These are phyloP conservation scores for Yarrowia porcina DNA, from an alignment of 805 yeast genomes.

Conservation along the genomic window DNA sequence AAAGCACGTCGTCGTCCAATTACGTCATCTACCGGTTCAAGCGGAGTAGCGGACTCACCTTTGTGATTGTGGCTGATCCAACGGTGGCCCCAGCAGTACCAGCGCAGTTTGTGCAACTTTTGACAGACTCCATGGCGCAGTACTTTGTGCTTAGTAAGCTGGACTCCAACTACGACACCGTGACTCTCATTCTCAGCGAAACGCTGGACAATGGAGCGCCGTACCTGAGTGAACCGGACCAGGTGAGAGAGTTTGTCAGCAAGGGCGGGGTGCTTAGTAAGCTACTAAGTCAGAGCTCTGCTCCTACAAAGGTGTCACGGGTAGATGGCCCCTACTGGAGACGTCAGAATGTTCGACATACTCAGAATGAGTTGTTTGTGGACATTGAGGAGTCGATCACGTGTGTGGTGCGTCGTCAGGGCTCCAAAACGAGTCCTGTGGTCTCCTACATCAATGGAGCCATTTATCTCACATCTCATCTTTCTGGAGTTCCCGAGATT, in stretches of 20 bases:
- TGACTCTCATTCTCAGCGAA: constrained; percentile 68
- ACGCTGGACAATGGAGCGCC: constrained; percentile 79
- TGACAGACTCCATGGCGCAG: constrained; percentile 57
- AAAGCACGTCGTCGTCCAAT: neutral
- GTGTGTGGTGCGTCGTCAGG: neutral
- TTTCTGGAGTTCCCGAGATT: constrained; percentile 77
- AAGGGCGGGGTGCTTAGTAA: constrained; percentile 54
- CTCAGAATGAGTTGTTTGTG: constrained; percentile 80
- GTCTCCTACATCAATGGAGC: constrained; percentile 53
- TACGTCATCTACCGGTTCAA: constrained; percentile 11
- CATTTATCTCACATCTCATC: constrained; percentile 58
- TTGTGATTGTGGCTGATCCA: constrained; percentile 37
- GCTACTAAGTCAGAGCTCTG: constrained; percentile 44
- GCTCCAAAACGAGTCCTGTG: constrained; percentile 29
- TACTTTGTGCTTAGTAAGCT: constrained; percentile 58
- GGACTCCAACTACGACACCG: constrained; percentile 65
- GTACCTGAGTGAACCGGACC: constrained; percentile 65
- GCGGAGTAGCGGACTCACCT: neutral
- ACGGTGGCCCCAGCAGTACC: constrained; percentile 55
- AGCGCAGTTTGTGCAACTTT: constrained; percentile 47
- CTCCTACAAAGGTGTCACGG: constrained; percentile 29
- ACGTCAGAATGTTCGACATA: constrained; percentile 60
- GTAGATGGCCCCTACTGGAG: constrained; percentile 68
- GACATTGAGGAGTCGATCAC: constrained; percentile 61
- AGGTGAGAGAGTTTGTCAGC: constrained; percentile 67